Base-by-base conservation (phyloP, 192 early-diverging fungal species). In the Linnemannia elongata region DNA sequence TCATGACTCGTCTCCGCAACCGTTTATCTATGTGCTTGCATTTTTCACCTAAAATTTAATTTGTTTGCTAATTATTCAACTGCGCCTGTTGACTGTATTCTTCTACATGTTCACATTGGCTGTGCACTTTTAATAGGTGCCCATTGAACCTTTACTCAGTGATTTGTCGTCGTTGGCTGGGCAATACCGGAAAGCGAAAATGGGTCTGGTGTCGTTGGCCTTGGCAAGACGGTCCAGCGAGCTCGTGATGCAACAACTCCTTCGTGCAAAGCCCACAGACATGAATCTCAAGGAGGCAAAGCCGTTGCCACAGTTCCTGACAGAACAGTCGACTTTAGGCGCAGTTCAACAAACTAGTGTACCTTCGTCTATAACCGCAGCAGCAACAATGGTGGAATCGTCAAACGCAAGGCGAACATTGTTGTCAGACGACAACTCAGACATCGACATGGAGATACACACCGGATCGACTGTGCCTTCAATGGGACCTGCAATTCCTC, bases 111-210 rank as follows among this genome's bases (percentile, higher is more conserved):
- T 4, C 20, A 52, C 20, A 52, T 18, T 69, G 42, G 12, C 47
- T 63, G 9, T 69, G n/a, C 35, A 7, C 22, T 6, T 22, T 22
- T 0, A 41, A 41, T 36, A 87, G 85, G 41, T 81, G 1, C 85
- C 85, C 1, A 41, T 74, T 0, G 72, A 74, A 1, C 36, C 71
- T 13, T 35, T 81, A 10, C 44, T 81, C 6, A 75, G 20, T 5
- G 79, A 81, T 2, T 7, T 87, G 5, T 54, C 39, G 4, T 54
- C 66, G 3, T 1, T 75, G 2, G 45, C 85, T 0, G 47, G 42
- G 2, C 33, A 24, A 10, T 87, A 87, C 27, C 79, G 70, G 68
- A 17, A 47, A 22, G 79, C 78, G 22, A 87, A 87, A 39, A n/a
- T 20, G 0, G 75, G 77, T 36, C 47, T 87, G 66, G 66, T 74